Evolutionary conservation across 1,284 basidiomycete species (phyloP).

Genomic region (Boletus sp.): DNA sequence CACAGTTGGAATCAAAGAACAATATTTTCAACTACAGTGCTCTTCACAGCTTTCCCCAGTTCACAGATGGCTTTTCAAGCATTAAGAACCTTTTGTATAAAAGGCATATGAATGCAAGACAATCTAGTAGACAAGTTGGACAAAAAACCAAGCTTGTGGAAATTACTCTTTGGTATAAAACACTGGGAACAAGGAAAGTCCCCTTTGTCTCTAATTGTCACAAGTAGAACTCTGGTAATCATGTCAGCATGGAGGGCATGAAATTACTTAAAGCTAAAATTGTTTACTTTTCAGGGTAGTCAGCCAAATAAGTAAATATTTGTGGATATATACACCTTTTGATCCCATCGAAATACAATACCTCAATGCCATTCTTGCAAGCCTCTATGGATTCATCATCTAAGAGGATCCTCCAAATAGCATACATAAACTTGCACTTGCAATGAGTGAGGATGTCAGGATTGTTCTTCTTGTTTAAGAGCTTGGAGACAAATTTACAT

Average conservation of each 20-base stretch:
- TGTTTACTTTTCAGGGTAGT: constrained; percentile 1
- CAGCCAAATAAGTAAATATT: not conserved
- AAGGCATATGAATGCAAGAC: not conserved
- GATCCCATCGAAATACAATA: not conserved
- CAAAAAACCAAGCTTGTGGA: not conserved
- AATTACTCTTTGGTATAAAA: not conserved
- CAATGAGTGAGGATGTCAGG: not conserved
- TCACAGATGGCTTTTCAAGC: not conserved
- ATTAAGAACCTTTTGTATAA: not conserved
- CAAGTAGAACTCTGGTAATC: not conserved
- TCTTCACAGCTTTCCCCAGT: not conserved
- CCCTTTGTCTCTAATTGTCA: not conserved
- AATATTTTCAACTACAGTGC: not conserved
- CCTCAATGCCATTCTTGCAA: not conserved
- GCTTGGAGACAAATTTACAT: not conserved
- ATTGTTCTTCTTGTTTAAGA: not conserved
- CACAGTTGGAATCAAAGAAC: not conserved
- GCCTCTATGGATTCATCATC: not conserved
- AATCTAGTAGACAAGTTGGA: not conserved
- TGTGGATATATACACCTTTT: not conserved
- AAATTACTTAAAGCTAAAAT: too few relatives aligned
- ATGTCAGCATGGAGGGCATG: too few relatives aligned
- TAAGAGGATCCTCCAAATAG: not conserved
- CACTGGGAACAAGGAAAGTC: not conserved
- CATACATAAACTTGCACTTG: not conserved